Conservation (phyloP, 2,329 filamentous ascomycete genomes). For the Mycosphaerella sp. region DNA sequence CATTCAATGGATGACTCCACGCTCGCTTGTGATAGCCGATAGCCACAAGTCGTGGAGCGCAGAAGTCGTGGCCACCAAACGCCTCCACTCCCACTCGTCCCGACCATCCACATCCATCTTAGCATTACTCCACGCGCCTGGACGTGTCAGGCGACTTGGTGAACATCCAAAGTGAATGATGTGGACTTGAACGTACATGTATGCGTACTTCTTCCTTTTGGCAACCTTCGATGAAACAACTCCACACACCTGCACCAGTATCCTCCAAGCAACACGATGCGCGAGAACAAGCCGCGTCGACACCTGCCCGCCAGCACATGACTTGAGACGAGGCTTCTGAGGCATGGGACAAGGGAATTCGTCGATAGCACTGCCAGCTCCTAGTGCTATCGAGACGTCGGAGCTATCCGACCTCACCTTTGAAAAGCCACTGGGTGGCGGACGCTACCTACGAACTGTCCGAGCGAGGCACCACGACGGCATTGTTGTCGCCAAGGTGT, state of each 20-base stretch:
- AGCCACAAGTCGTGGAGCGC: slow-evolving; percentile 1
- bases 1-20: not conserved
- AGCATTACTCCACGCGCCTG: not conserved
- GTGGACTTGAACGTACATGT: not conserved
- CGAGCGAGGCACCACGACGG: slow-evolving; percentile 85
- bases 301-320: not conserved
- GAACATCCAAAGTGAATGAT: not conserved
- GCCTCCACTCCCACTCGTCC: not conserved
- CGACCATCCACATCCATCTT: too few species aligned
- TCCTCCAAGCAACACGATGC: not conserved
- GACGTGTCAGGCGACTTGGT: not conserved
- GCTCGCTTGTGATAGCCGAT: slow-evolving; percentile 8
- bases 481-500: slow-evolving; percentile 86
- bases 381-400: slow-evolving; percentile 86
- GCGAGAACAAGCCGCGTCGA: not conserved
- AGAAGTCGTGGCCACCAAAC: not conserved
- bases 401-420: slow-evolving; percentile 87
- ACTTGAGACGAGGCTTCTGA: slow-evolving; percentile 1
- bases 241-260: not conserved
- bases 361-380: slow-evolving; percentile 82
- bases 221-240: not conserved
- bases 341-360: slow-evolving; percentile 87
- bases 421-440: slow-evolving; percentile 85
- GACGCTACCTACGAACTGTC: slow-evolving; percentile 94
- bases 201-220: too few species aligned